Base-by-base conservation (phyloP, 352 stramenopile genomes). In the Pythium aristosporum region DNA sequence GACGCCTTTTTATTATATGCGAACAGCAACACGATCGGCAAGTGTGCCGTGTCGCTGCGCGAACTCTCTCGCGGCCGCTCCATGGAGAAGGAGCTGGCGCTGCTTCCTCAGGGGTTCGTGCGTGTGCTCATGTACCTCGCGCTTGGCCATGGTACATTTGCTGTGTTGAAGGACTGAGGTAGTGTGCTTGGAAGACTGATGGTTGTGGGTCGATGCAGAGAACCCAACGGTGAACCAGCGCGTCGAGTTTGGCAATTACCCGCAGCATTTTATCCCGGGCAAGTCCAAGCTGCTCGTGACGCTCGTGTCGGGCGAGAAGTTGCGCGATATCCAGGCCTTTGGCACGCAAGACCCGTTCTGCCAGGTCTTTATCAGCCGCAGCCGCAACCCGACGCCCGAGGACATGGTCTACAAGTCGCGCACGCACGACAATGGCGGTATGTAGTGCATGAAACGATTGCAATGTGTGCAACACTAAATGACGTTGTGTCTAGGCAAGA, bases 81-180 rank as follows among this genome's bases (percentile, higher is more conserved):
- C 20, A 90, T 92, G 75, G 80, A 92, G 59, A 90, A 90, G 64
- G 80, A 92, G 71, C 89, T 90, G 48, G 83, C 79, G 49, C 51
- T 92, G 37, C 83, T 79, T 20, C 83, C 83, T 20, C 77, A 87
- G 68, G 83, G 83, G 0, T 92, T 85, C 59, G 41, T 92, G 25
- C 83, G 82, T 50, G 75, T 92, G 52, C 64, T 82, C 13, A 68
- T 92, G 52, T 92, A 92, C 67, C 59, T 92, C 18, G 86, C 83
- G 28, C 66, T 92, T 43, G 80, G 76, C 6, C 80, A 88, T 48
- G 83, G 82, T 92, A 50, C 48, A 25, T 42, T 52, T 52, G 25
- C 9, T 52, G 11, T 30, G 28, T 34, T 2, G 18, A 0, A 15
- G n/a, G 46, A 34, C 9, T 10, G 46, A 52, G 20, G 46, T 8